These are phyloP conservation scores for Suillus weaverae DNA, from an alignment of 768 basidiomycete genomes.

Conservation along the genomic window DNA sequence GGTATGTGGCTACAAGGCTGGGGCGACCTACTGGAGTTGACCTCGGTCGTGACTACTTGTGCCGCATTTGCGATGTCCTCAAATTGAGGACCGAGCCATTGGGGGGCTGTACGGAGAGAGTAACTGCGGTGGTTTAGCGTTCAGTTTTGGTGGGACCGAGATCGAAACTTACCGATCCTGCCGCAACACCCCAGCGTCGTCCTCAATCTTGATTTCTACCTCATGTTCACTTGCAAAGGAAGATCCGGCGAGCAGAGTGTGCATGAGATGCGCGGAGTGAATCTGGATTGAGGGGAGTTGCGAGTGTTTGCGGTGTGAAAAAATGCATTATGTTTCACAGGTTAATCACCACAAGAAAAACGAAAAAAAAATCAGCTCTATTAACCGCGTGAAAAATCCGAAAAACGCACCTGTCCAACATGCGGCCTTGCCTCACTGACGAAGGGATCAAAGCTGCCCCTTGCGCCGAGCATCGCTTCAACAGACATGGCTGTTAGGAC, in stretches of 20 bases:
- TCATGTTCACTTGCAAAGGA: constrained; percentile 67
- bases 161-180: constrained; percentile 70
- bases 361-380: neutral
- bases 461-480: constrained; percentile 76
- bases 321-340: neutral
- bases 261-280: constrained; percentile 69
- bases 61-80: constrained; percentile 73
- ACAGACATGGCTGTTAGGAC: constrained; percentile 81
- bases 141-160: neutral
- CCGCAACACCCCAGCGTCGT: constrained; percentile 71
- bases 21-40: constrained; percentile 70
- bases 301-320: constrained; percentile 2
- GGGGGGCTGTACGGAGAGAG: constrained; percentile 67
- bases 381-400: neutral
- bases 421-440: constrained; percentile 78
- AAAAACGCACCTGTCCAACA: constrained; percentile 62
- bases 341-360: neutral
- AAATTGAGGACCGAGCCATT: constrained; percentile 85
- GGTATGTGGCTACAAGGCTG: constrained; percentile 5
- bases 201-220: constrained; percentile 69
- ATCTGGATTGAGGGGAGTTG: constrained; percentile 38
- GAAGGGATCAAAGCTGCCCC: constrained; percentile 74
- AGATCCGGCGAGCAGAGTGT: constrained; percentile 66
- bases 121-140: constrained; percentile 20
- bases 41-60: constrained; percentile 66